Percentiles rank a stretch among this genome's conserved stretches.
phyloP scores from a whole-genome alignment of 495 filamentous ascomycete species.

The Aspergillus cavernicola region DNA sequence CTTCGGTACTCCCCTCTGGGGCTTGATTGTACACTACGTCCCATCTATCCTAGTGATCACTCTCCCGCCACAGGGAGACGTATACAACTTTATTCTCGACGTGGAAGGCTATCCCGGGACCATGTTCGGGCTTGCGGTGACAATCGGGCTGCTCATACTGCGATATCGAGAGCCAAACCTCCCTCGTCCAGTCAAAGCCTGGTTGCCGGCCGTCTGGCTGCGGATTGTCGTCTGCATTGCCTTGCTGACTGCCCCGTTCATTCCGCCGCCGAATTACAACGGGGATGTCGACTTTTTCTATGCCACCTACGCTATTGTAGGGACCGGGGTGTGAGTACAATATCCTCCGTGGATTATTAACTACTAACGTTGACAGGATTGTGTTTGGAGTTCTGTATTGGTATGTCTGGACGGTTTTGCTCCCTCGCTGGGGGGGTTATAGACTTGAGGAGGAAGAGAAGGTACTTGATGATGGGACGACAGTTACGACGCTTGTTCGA shows the following conservation, averaged over 20 bases:
- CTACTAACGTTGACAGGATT: constrained; percentile 39
- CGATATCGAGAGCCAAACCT: constrained; percentile 58
- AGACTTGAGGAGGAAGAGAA: constrained; percentile 56
- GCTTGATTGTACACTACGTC: constrained; percentile 63
- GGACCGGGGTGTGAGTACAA: constrained; percentile 60
- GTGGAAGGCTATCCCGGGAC: constrained; percentile 68
- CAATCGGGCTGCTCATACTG: constrained; percentile 58
- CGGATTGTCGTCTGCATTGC: constrained; percentile 31
- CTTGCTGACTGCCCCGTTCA: constrained; percentile 33
- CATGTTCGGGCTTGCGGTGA: constrained; percentile 55
- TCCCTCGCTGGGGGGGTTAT: constrained; percentile 59
- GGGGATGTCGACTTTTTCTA: constrained; percentile 61
- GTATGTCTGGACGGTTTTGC: constrained; percentile 63
- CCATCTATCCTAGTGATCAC: constrained; percentile 63
- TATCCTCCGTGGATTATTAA: not conserved
- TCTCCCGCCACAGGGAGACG: constrained; percentile 60
- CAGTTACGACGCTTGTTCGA: constrained; percentile 51
- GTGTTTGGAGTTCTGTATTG: constrained; percentile 63
- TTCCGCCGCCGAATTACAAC: constrained; percentile 46
- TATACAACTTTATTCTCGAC: constrained; percentile 71
- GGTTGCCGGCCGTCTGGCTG: constrained; percentile 45
- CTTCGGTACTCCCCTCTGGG: constrained; percentile 64
- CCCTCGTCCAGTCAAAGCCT: constrained; percentile 66
- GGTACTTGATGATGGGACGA: constrained; percentile 56
- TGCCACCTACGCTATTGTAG: constrained; percentile 70